Percentiles rank a stretch among this genome's conserved stretches.
Conservation (phyloP, 148 eudicot genomes). For the Euryodendron excelsum region DNA sequence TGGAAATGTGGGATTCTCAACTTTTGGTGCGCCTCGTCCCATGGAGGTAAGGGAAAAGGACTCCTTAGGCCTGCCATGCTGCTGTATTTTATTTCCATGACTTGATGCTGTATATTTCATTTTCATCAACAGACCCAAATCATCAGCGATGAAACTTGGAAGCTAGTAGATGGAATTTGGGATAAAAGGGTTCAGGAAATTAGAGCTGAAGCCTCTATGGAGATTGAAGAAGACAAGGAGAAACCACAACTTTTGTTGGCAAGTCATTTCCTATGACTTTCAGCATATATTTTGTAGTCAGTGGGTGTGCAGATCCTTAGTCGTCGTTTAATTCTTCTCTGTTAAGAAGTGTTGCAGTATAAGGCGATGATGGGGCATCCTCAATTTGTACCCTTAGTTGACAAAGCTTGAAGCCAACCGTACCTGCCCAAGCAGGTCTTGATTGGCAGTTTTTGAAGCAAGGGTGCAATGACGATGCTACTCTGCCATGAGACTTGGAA, state of each 20-base stretch:
- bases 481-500: not conserved
- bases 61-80: not conserved
- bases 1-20: conserved; percentile 79
- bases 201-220: conserved; percentile 45
- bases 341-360: not conserved
- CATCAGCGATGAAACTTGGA: conserved; percentile 80
- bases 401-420: not conserved
- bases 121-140: conserved; percentile 53
- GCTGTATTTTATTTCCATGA: not conserved
- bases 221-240: conserved; percentile 59
- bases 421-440: not conserved
- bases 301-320: not conserved
- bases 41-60: conserved; percentile 50
- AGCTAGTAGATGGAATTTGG: conserved; percentile 70
- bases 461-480: not conserved
- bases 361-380: not conserved
- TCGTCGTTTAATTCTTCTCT: not conserved
- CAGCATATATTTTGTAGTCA: not conserved
- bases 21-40: conserved; percentile 94
- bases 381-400: not conserved
- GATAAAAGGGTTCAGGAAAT: conserved; percentile 65
- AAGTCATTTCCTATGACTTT: conserved; percentile 69
- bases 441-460: not conserved
- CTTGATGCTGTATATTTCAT: not conserved
- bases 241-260: conserved; percentile 65